Evolutionary conservation across 805 yeast genomes (phyloP), one percentile per base, ranked within the genome.

Genomic region (Suhomyces prunicola): DNA sequence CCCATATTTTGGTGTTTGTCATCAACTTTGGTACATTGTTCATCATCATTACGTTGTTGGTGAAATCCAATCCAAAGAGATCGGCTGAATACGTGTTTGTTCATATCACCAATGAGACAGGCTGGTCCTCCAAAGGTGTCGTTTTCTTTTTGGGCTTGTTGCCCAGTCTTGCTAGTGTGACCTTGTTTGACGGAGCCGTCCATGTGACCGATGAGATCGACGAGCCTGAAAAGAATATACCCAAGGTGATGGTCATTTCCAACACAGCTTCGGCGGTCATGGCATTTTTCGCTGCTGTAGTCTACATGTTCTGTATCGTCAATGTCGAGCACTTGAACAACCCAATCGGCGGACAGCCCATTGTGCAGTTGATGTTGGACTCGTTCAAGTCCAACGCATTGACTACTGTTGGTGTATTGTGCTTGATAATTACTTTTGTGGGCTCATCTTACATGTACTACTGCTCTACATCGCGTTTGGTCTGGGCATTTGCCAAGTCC

Each of bases 401-500:
- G 29, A 63, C 69, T 4, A 69, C 69, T 2, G 60, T 71, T 5
- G 67, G 65, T 5, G 53, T 57, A 5, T 41, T 60, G 42, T 42
- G 53, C 19, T 52, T 62, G 23, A 54, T 62, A 10, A 31, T 62
- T 3, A 54, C 65, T 9, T 60, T 62, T 46, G 45, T 50, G 13
- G 62, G 66, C 7, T 60, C 65, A 1, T 51, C 54, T 1, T 51
- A 54, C 52, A 55, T 56, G 19, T 60, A 59, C 48, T 47, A 65
- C 63, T 64, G 70, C n/a, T 55, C 70, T 27, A 64, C 69, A 7
- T 67, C 69, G 41, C 66, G 78, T 61, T 66, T 73, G 56, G 68
- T 76, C 58, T 73, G 77, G 77, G 68, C 76, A 8, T 73, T 73
- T 61, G 65, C 72, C 49, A 68, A 77, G 63, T 76, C 73, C 64